Base-by-base conservation (phyloP, 495 filamentous ascomycete species). In the Podospora australis region DNA sequence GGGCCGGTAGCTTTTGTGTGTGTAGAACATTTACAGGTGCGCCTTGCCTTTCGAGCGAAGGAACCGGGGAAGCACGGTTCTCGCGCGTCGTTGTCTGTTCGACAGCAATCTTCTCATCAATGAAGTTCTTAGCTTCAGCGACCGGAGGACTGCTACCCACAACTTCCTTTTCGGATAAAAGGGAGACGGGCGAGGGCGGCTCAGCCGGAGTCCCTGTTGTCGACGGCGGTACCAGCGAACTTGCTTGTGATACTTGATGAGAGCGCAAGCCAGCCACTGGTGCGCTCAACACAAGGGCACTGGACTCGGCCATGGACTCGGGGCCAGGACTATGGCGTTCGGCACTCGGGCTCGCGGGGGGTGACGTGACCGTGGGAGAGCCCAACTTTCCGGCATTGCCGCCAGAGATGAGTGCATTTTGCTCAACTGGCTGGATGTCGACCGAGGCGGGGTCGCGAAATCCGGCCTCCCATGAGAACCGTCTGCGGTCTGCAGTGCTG, bases 401-500 rank as follows among this genome's bases (percentile, higher is more conserved):
- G 7, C 28, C 28, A 30, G 13, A 30, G 7, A 7, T 30, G 54
- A 49, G 20, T 22, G 22, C 13, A 44, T 32, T 25, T 10, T 25
- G 19, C 10, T 11, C 16, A 4, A 25, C 17, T 8, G 41, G 24
- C 19, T 45, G 19, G 10, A 16, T 26, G 25, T 10, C 11, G 1
- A 32, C 19, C 10, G 50, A 30, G 2, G 22, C 14, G 7, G 41
- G 36, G 6, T 28, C 38, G 21, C 54, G 17, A 26, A 26, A 23
- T 6, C 26, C 26, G 13, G 48, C 47, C 53, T 81, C 76, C 77
- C 77, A 81, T 2, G 78, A 81, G 49, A 79, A 81, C 13, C 70
- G 69, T 38, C 60, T 66, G 19, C 57, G 59, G n/a, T n/a, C n/a
- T n/a, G n/a, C n/a, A n/a, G n/a, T n/a, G n/a, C n/a, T n/a, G n/a